Conservation (phyloP, 352 stramenopile genomes). For the Globisporangium splendens region DNA sequence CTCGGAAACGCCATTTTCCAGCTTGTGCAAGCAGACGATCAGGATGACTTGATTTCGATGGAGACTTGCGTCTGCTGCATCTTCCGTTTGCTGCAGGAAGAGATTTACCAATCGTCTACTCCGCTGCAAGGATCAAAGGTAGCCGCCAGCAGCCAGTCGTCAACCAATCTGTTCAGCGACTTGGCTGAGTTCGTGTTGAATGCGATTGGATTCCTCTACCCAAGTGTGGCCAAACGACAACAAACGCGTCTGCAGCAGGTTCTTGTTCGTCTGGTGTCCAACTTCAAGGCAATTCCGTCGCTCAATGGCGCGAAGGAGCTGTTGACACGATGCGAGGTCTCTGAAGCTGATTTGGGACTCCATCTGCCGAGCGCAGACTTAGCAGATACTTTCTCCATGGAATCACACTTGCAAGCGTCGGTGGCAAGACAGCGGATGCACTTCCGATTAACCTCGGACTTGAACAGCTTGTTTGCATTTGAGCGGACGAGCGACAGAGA, state of each 20-base stretch:
- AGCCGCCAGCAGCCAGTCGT: neutral
- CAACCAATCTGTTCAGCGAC: constrained; percentile 23
- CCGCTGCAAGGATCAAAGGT: constrained; percentile 6
- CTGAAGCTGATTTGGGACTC: neutral
- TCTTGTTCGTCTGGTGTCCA: constrained; percentile 23
- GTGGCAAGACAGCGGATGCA: constrained; percentile 42
- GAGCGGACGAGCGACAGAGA: constrained; percentile 27
- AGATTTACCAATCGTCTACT: constrained; percentile 32
- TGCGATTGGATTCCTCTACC: constrained; percentile 25
- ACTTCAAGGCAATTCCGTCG: constrained; percentile 24
- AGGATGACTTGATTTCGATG: constrained; percentile 20
- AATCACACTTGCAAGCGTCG: constrained; percentile 16
- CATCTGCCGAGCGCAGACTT: neutral
- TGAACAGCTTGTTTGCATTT: constrained; percentile 48
- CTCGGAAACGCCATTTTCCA: constrained; percentile 38
- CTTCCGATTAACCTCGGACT: constrained; percentile 43
- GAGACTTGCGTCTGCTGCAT: constrained; percentile 37
- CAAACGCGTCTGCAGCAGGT: constrained; percentile 29
- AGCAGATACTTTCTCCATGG: constrained; percentile 1
- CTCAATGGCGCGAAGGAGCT: constrained; percentile 5
- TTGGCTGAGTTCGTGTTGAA: constrained; percentile 30
- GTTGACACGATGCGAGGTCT: constrained; percentile 11
- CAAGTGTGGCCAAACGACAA: constrained; percentile 18
- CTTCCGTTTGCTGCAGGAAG: constrained; percentile 45
- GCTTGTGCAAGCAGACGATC: constrained; percentile 18